These are phyloP conservation scores for Pyrenophora graminea DNA, from an alignment of 2,329 filamentous ascomycete species.

Conservation along the genomic window DNA sequence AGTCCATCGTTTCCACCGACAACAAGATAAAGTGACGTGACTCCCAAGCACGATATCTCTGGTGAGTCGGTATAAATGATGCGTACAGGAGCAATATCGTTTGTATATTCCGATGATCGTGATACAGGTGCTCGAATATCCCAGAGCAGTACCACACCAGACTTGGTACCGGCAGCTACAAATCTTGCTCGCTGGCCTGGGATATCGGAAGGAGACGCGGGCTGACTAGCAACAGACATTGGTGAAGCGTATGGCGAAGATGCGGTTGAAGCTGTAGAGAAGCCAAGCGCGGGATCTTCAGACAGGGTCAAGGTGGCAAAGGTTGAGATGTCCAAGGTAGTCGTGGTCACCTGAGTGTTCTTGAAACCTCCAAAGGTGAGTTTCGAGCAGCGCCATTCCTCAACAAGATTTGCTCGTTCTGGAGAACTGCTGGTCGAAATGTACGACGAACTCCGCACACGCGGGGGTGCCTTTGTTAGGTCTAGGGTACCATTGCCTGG, in stretches of 20 bases:
- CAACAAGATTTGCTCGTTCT: slow-evolving; percentile 46
- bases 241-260: slow-evolving; percentile 61
- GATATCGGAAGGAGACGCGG: slow-evolving; percentile 62
- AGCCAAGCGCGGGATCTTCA: slow-evolving; percentile 75
- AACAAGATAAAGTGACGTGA: slow-evolving; percentile 85
- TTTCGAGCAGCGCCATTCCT: slow-evolving; percentile 69
- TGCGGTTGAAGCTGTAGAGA: slow-evolving; percentile 58
- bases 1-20: slow-evolving; percentile 94
- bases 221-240: slow-evolving; percentile 54
- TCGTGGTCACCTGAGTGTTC: slow-evolving; percentile 68
- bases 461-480: slow-evolving; percentile 17
- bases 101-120: slow-evolving; percentile 58
- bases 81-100: slow-evolving; percentile 71
- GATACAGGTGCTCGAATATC: slow-evolving; percentile 72
- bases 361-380: slow-evolving; percentile 66
- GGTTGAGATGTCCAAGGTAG: slow-evolving; percentile 73
- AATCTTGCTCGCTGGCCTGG: slow-evolving; percentile 84
- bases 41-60: slow-evolving; percentile 77
- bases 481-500: slow-evolving; percentile 37
- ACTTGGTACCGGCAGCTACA: slow-evolving; percentile 77
- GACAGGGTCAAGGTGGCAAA: slow-evolving; percentile 71
- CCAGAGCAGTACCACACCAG: slow-evolving; percentile 80
- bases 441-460: slow-evolving; percentile 37
- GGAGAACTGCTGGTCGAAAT: slow-evolving; percentile 46
- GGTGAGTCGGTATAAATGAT: slow-evolving; percentile 90